Percentiles rank a stretch among this genome's conserved stretches.
These are phyloP conservation scores for Davidsoniella eucalypti DNA, from an alignment of 2,329 filamentous ascomycete genomes.

Conservation along the genomic window DNA sequence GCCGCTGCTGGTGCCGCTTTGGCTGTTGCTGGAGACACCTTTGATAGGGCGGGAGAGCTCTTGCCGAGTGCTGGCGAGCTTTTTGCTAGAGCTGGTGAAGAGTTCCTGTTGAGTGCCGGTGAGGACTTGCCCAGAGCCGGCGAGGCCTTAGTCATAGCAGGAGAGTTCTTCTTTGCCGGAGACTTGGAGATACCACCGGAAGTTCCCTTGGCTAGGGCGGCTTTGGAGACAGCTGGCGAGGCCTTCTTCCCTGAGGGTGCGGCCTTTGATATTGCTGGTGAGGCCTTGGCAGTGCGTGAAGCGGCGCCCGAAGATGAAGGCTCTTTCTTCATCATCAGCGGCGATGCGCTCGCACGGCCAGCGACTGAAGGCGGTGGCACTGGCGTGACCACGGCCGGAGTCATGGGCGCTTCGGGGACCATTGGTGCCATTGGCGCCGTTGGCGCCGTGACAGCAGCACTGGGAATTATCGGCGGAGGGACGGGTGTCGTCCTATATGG, in stretches of 20 bases:
- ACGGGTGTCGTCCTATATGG: conserved; percentile 5
- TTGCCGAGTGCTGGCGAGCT: conserved; percentile 5
- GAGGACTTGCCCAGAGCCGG: conserved; percentile 4
- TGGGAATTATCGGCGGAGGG: conserved; percentile 6
- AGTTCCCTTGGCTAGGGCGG: conserved; percentile 5
- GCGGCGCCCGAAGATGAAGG: conserved; percentile 1
- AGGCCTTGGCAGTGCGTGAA: conserved; percentile 2
- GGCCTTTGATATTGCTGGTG: conserved; percentile 7
- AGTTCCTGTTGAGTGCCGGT: conserved; percentile 4
- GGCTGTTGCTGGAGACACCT: conserved; percentile 7
- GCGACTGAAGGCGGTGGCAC: background rate
- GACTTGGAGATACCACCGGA: conserved; percentile 7
- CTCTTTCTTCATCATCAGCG: conserved; percentile 11
- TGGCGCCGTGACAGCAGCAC: background rate
- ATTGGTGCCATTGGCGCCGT: conserved; percentile 5
- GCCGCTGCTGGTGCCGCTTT: conserved; percentile 8
- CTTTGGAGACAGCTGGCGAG: conserved; percentile 10
- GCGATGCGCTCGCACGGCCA: conserved; percentile 4
- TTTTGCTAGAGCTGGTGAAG: conserved; percentile 1
- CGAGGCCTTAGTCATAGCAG: conserved; percentile 3
- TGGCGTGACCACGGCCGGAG: conserved; percentile 1
- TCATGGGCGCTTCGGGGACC: conserved; percentile 12
- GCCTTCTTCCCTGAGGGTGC: conserved; percentile 5
- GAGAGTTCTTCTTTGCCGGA: conserved; percentile 9
- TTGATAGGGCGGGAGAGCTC: conserved; percentile 6